Conservation (phyloP, 169 alveolate species). For the Plasmodium reichenowi region DNA sequence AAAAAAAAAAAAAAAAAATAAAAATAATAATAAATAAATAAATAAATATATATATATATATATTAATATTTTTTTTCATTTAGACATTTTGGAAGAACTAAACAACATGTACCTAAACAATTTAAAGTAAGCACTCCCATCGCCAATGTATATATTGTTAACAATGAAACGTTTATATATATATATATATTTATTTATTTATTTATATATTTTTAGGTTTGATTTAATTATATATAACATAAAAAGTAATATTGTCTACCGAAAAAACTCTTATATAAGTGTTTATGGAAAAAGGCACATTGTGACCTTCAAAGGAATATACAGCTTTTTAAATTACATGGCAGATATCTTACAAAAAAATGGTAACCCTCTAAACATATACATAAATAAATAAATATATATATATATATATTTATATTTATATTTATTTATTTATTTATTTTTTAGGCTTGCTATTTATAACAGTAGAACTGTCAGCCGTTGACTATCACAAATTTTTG, state of each 20-base stretch:
- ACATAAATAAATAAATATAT: too few relatives aligned
- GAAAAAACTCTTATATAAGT: constrained; percentile 51
- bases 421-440: neutral
- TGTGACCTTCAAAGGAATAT: constrained; percentile 62
- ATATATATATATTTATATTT: neutral
- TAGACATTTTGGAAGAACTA: constrained; percentile 58
- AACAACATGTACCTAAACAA: constrained; percentile 53
- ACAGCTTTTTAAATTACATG: constrained; percentile 18
- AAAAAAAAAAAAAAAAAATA: neutral
- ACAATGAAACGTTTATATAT: neutral
- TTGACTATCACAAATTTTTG: constrained; percentile 48
- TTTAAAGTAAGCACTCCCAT: constrained; percentile 21
- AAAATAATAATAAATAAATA: neutral
- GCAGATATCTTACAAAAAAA: constrained; percentile 30
- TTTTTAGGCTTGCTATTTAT: constrained; percentile 43
- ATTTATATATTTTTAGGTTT: constrained; percentile 8
- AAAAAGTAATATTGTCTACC: constrained; percentile 33
- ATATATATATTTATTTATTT: neutral
- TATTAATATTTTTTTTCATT: neutral
- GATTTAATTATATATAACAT: constrained; percentile 40
- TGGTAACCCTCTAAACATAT: constrained; percentile 4
- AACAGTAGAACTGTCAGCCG: constrained; percentile 53
- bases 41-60: neutral
- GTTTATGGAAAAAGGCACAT: constrained; percentile 47
- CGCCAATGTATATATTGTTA: too few relatives aligned